Evolutionary conservation across 257 asterid genomes (phyloP).

Genomic region (Lavandula angustifolia): DNA sequence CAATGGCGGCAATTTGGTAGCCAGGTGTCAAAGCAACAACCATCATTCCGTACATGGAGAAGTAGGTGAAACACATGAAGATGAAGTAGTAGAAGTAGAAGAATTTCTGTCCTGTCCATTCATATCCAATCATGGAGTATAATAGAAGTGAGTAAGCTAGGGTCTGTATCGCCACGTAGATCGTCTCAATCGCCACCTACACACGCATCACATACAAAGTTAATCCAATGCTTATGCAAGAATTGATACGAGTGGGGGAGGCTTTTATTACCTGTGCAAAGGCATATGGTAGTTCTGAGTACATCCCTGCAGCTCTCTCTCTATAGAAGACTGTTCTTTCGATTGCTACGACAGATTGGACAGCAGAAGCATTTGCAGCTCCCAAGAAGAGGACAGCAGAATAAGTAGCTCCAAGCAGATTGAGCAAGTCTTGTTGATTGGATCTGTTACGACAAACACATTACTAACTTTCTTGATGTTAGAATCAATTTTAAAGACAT

Average conservation of each 20-base stretch:
- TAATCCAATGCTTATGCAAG: neutral
- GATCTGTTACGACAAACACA: constrained; percentile 36
- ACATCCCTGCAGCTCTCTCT: constrained; percentile 92
- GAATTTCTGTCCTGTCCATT: constrained; percentile 68
- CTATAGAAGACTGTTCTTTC: constrained; percentile 87
- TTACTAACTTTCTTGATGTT: no score
- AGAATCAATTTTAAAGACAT: no score
- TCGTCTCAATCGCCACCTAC: constrained; percentile 78
- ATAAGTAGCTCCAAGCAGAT: constrained; percentile 81
- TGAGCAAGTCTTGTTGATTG: constrained; percentile 69
- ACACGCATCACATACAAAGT: constrained; percentile 3
- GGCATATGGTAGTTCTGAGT: constrained; percentile 80
- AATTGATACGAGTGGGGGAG: neutral
- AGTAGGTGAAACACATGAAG: constrained; percentile 85
- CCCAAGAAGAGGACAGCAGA: constrained; percentile 84
- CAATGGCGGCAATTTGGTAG: constrained; percentile 74
- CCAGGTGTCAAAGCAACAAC: constrained; percentile 85
- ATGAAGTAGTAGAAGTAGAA: constrained; percentile 78
- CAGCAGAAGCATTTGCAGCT: constrained; percentile 72
- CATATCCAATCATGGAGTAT: constrained; percentile 77
- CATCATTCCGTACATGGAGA: constrained; percentile 95
- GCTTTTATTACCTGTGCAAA: constrained; percentile 66
- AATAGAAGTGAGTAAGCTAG: constrained; percentile 58
- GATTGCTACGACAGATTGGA: constrained; percentile 68
- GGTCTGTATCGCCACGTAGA: constrained; percentile 73